These are phyloP conservation scores for Acaromyces ingoldii DNA, from an alignment of 1,284 basidiomycete species.

Conservation along the genomic window DNA sequence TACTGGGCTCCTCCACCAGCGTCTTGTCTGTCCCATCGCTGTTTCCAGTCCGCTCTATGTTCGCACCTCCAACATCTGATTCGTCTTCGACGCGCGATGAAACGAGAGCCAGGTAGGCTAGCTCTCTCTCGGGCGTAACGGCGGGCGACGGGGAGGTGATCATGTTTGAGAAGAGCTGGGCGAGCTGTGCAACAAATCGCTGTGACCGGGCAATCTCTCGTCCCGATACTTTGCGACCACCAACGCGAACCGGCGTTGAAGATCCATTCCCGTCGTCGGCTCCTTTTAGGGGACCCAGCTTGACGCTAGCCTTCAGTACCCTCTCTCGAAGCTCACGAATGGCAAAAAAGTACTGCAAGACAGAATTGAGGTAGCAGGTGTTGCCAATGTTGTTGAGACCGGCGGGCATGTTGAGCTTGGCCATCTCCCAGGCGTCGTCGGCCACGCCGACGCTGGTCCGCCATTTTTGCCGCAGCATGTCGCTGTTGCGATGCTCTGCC, in stretches of 20 bases:
- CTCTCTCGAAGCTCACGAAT: conserved; percentile 77
- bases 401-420: conserved; percentile 64
- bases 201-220: conserved; percentile 75
- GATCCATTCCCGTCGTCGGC: conserved; percentile 54
- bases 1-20: conserved; percentile 4
- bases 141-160: conserved; percentile 64
- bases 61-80: conserved; percentile 1
- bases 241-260: conserved; percentile 66
- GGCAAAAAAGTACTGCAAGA: conserved; percentile 89
- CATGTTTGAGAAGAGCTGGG: conserved; percentile 71
- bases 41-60: not conserved
- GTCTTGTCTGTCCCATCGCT: conserved; percentile 1
- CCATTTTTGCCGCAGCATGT: conserved; percentile 64
- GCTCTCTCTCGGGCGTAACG: conserved; percentile 75
- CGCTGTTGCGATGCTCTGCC: conserved; percentile 66
- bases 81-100: conserved; percentile 79
- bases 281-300: not conserved
- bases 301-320: conserved; percentile 56
- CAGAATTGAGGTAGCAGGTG: conserved; percentile 84
- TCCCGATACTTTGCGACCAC: conserved; percentile 72
- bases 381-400: conserved; percentile 89
- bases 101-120: conserved; percentile 86
- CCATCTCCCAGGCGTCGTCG: conserved; percentile 12
- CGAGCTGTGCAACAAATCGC: conserved; percentile 70
- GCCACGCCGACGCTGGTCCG: conserved; percentile 65